phyloP scores from a whole-genome alignment of 805 yeast species.

The Wickerhamiella vanderwaltii region DNA sequence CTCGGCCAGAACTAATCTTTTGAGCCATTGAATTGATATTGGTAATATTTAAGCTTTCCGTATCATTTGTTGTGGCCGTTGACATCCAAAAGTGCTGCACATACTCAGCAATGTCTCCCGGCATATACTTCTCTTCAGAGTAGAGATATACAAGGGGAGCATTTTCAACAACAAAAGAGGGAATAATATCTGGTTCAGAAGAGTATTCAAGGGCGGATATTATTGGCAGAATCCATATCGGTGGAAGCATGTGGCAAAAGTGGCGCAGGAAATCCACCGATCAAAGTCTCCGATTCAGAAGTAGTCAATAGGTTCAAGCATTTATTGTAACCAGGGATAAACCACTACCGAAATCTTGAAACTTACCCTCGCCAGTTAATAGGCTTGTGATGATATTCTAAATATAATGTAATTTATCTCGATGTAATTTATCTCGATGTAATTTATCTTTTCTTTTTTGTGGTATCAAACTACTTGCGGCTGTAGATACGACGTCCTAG shows the following conservation, averaged over 20 bases:
- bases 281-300: neutral
- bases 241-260: neutral
- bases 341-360: no score
- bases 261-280: neutral
- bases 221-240: no score
- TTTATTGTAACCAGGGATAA: neutral
- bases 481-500: conserved; percentile 13
- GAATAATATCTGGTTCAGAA: conserved; percentile 16
- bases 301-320: neutral
- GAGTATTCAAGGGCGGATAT: neutral
- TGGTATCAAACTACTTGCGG: conserved; percentile 8
- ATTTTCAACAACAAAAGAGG: conserved; percentile 23
- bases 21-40: conserved; percentile 13
- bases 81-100: conserved; percentile 54
- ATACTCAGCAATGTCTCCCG: conserved; percentile 64
- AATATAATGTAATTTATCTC: no score
- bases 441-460: no score
- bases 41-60: conserved; percentile 20
- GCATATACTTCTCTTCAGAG: conserved; percentile 77
- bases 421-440: no score
- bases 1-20: conserved; percentile 12
- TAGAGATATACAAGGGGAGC: conserved; percentile 73
- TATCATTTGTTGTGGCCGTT: conserved; percentile 32
- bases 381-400: no score
- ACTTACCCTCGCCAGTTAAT: no score